Evolutionary conservation across 768 basidiomycete genomes (phyloP), one percentile per base, ranked within the genome.

Genomic region (Podaxis mareebaensis): DNA sequence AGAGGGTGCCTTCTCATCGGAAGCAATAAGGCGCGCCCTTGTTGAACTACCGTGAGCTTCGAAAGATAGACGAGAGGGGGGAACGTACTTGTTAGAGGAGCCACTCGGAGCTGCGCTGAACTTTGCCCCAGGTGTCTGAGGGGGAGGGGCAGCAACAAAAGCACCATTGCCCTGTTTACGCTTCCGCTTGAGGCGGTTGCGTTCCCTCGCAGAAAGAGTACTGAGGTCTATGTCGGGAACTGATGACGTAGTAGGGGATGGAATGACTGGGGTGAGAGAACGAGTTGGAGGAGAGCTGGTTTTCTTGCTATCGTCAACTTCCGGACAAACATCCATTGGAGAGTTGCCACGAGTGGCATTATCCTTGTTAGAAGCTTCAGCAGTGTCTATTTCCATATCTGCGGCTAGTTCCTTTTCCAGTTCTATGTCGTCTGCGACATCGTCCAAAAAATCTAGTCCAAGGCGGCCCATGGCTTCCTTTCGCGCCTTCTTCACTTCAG

Each of bases 181-280:
- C 72, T 99, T 99, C 30, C 97, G 85, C 74, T 99, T 99, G 36
- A 99, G 79, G 53, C 96, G 86, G 72, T 97, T 97, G 36, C 92
- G 86, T 75, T 99, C 96, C 59, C 97, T 87, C 11, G 95, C 94
- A 36, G 95, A 97, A 51, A 99, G 78, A 5, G 83, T 84, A 48
- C 70, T 77, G 3, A 79, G 65, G 65, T 89, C 86, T 12, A 77
- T 65, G 48, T 87, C 84, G 24, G 78, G 70, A 11, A 75, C 74
- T 3, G 77, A 74, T 4, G 76, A 73, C 58, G 71, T 66, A 8
- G 85, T 76, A 0, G 88, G 85, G 0, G 87, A 83, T 2, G 83
- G 79, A 1, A 73, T 78, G 38, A 83, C 76, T n/a, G 83, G 81
- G 1, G 83, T 81, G 3, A 69, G 73, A 53, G 83, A 79, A 63